Percentiles rank a stretch among this genome's conserved stretches.
Conservation (phyloP, 768 basidiomycete genomes). For the Amanita exitialis region DNA sequence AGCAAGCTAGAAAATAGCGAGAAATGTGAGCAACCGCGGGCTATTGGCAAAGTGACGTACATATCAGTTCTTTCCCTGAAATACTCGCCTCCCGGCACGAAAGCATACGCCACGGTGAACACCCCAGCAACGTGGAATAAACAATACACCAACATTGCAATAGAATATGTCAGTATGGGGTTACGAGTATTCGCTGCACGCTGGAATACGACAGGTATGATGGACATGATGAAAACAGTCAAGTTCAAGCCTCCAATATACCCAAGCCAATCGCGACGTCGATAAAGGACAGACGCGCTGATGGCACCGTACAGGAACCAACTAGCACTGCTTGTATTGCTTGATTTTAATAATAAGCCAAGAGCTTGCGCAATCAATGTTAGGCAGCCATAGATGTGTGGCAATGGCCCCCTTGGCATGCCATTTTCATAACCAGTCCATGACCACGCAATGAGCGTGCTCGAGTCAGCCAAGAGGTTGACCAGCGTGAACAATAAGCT, state of each 20-base stretch:
- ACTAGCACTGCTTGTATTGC: conserved; percentile 31
- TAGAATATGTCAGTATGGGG: conserved; percentile 40
- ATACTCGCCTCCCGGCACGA: conserved; percentile 71
- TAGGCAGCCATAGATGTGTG: conserved; percentile 59
- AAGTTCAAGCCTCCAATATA: conserved; percentile 58
- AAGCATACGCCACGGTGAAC: conserved; percentile 86
- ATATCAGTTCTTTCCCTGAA: conserved; percentile 71
- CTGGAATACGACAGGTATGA: conserved; percentile 44
- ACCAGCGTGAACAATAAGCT: conserved; percentile 65
- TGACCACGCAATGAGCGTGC: conserved; percentile 76
- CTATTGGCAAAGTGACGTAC: conserved; percentile 27
- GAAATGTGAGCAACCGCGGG: neutral
- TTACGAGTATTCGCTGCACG: conserved; percentile 31
- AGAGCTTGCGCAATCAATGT: conserved; percentile 55
- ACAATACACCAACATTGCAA: conserved; percentile 50
- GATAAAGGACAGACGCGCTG: conserved; percentile 47
- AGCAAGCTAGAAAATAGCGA: conserved; percentile 34
- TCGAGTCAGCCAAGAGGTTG: conserved; percentile 62
- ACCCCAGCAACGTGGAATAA: conserved; percentile 59
- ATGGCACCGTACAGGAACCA: conserved; percentile 48
- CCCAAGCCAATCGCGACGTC: conserved; percentile 55
- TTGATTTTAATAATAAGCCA: conserved; percentile 36
- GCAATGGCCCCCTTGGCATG: conserved; percentile 55
- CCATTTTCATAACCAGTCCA: conserved; percentile 79
- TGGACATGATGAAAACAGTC: conserved; percentile 55